Conservation (phyloP, 495 filamentous ascomycete genomes). For the Neurospora tetraspora region DNA sequence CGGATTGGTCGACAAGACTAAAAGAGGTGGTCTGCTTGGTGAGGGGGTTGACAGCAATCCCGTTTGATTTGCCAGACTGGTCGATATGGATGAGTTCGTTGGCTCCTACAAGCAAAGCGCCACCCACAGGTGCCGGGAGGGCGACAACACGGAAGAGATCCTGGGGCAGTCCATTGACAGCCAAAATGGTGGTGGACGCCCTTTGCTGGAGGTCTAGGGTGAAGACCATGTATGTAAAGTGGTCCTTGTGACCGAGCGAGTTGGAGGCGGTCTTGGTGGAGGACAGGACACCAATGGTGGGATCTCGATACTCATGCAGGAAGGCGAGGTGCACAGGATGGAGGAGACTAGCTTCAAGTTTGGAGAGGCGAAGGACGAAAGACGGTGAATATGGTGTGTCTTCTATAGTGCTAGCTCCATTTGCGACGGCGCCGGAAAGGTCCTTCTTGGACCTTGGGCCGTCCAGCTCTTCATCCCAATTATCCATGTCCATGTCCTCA, state of each 20-base stretch:
- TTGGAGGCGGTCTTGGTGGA: conserved; percentile 59
- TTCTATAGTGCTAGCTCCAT: conserved; percentile 45
- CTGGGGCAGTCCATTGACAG: conserved; percentile 74
- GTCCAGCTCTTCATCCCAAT: conserved; percentile 73
- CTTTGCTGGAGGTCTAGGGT: conserved; percentile 89
- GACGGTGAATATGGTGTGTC: conserved; percentile 80
- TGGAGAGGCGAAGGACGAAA: conserved; percentile 77
- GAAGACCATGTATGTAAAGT: conserved; percentile 82
- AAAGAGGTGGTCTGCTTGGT: conserved; percentile 71
- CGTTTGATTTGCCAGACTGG: conserved; percentile 86
- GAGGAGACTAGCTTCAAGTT: conserved; percentile 74
- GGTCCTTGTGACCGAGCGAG: conserved; percentile 75
- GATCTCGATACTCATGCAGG: conserved; percentile 92
- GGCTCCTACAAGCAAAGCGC: conserved; percentile 72
- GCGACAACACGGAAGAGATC: conserved; percentile 80
- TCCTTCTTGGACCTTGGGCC: conserved; percentile 41
- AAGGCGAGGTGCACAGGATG: conserved; percentile 89
- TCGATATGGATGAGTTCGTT: conserved; percentile 95
- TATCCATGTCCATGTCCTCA: conserved; percentile 79
- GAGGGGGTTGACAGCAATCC: conserved; percentile 89
- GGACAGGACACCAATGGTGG: conserved; percentile 90
- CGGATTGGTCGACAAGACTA: conserved; percentile 70
- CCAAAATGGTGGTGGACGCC: conserved; percentile 86
- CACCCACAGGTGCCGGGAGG: conserved; percentile 77
- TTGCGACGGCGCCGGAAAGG: conserved; percentile 32